Conservation (phyloP, 768 basidiomycete species). For the Hypholoma fasciculare region DNA sequence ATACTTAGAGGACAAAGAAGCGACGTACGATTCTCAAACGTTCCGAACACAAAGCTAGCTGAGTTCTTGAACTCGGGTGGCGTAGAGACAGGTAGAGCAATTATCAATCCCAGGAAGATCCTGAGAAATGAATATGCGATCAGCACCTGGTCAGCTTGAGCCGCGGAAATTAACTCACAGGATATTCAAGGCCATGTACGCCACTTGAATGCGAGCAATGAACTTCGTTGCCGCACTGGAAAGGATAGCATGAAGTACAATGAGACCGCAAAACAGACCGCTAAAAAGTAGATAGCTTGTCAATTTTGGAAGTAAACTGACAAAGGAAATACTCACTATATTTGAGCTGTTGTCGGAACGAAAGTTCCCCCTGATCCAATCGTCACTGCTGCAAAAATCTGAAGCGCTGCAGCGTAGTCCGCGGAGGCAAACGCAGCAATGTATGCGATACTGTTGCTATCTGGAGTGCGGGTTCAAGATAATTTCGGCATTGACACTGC, state of each 20-base stretch:
- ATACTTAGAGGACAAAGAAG: not conserved
- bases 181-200: constrained; percentile 66
- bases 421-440: constrained; percentile 49
- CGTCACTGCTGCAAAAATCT: constrained; percentile 59
- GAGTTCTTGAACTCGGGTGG: constrained; percentile 57
- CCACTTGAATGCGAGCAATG: constrained; percentile 68
- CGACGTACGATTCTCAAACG: constrained; percentile 38
- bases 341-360: constrained; percentile 37
- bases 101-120: constrained; percentile 39
- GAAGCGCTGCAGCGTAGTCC: constrained; percentile 59
- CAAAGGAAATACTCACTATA: constrained; percentile 32
- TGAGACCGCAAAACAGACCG: constrained; percentile 57
- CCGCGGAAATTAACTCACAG: constrained; percentile 39
- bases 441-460: constrained; percentile 43
- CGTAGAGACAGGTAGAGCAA: constrained; percentile 61
- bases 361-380: constrained; percentile 46
- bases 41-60: constrained; percentile 53
- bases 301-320: not conserved
- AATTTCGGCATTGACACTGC: not conserved
- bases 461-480: constrained; percentile 16
- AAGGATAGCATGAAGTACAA: constrained; percentile 58
- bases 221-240: constrained; percentile 62
- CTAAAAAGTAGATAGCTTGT: constrained; percentile 28
- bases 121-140: constrained; percentile 43
- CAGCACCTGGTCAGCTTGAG: not conserved